Base-by-base conservation (phyloP, 345 rosid species). In the Euphorbia pulcherrima region DNA sequence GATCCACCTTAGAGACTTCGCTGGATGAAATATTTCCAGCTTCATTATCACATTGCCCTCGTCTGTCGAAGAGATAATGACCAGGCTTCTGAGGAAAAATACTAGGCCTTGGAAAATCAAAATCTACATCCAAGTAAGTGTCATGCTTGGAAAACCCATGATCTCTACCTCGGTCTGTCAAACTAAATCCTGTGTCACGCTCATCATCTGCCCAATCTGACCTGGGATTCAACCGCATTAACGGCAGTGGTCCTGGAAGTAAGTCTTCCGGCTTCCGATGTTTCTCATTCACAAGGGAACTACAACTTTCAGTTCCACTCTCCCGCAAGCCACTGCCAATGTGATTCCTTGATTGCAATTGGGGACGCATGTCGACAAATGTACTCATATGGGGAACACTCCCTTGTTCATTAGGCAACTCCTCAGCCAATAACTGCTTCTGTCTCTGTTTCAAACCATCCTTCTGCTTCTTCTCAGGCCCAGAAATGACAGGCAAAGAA, bases 161-260 rank as follows among this genome's bases (percentile, higher is more conserved):
- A 71, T 86, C 96, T 59, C 85, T 93, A 68, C 84, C 86, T 29
- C 83, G 67, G 48, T 88, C 87, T 52, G 76, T 68, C 73, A 89
- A 81, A 60, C 86, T 85, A 68, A 75, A 87, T 71, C 97, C 80
- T 37, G 96, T 92, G 68, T 95, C 99, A 71, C 97, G 97, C 77
- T 95, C 99, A 81, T 95, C 99, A 81, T 95, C 99, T 67, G 92
- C 96, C 97, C 99, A 94, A 74, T 94, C 99, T 74, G 96, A 94
- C 63, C 99, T 84, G 23, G 97, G 96, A 26, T 83, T 79, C 89
- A 91, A 74, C 55, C 82, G 83, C 75, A 92, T 89, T 67, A 89
- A 74, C 1, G 97, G 97, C 51, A 93, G 73, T 35, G 92, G 95
- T 54, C 86, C 95, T 4, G 85, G 71, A 75, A 87, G 80, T 74